Percentiles rank a stretch among this genome's conserved stretches.
phyloP scores from a whole-genome alignment of 441 rosid genomes.

The Metrosideros polymorpha region DNA sequence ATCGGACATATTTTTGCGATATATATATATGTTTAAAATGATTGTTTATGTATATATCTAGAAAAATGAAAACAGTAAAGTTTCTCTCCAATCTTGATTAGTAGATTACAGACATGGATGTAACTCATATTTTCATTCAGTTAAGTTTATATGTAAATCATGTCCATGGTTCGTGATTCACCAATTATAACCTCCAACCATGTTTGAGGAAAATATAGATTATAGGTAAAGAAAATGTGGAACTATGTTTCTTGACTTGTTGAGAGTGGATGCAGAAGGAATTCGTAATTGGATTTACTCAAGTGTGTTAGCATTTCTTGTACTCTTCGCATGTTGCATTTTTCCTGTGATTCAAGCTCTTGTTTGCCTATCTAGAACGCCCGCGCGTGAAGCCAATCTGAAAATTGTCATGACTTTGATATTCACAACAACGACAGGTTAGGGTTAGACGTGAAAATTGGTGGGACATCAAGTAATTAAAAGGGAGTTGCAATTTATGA shows the following conservation, averaged over 20 bases:
- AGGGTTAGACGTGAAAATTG: not conserved
- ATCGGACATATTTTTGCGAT: not conserved
- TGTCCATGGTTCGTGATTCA: not conserved
- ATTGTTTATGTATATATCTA: not conserved
- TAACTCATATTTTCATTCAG: not conserved
- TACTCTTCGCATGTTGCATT: not conserved
- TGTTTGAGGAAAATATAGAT: not conserved
- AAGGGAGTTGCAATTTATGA: not conserved
- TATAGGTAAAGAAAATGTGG: not conserved
- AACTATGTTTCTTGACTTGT: not conserved
- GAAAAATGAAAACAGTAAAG: not conserved
- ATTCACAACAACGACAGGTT: not conserved
- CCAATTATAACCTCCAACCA: not conserved
- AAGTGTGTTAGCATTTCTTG: not conserved
- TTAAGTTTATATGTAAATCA: not conserved
- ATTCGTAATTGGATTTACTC: not conserved
- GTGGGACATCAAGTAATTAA: not conserved
- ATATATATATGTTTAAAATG: not conserved
- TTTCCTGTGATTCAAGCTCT: not conserved
- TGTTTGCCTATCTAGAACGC: not conserved
- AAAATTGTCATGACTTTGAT: not conserved
- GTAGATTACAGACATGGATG: not conserved
- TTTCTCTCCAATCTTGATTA: not conserved
- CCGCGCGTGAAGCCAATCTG: not conserved
- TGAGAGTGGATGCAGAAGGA: not conserved